Base-by-base conservation (phyloP, 2,329 filamentous ascomycete genomes). In the Colletotrichum truncatum region DNA sequence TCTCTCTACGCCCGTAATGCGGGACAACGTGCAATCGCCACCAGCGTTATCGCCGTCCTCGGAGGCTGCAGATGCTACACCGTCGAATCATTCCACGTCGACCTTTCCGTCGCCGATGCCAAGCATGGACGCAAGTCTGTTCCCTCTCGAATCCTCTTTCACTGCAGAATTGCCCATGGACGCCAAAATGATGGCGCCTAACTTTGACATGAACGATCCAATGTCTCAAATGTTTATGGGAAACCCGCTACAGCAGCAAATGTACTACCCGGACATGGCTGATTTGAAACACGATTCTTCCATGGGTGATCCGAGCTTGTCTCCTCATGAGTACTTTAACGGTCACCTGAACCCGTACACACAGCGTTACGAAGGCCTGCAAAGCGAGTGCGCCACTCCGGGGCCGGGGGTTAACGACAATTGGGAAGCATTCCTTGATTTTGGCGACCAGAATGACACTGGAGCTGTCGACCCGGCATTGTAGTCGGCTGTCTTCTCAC, bases 111-210 rank as follows among this genome's bases (percentile, higher is more conserved):
- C 66, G 62, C 63, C 38, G n/a, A 66, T 38, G 52, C 57, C 41
- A 66, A 70, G 18, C 61, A 69, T 46, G 58, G 68, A 76, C 23
- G 43, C 72, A 2, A 65, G 61, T 1, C 69, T 73, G 52, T 73
- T 71, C 36, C 60, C 73, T 1, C 68, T 69, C 3, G 66, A 67
- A 1, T 82, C 81, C 1, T 72, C 72, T 1, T 84, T 84, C 54
- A 83, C 81, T 0, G 70, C 79, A 0, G 77, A 82, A 64, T 69
- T 84, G 6, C 76, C 82, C 0, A 68, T 77, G 2, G 81, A 84
- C 51, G 76, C 78, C 2, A 81, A 78, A 68, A 78, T 81, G 78
- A 72, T 84, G 68, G 69, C 74, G 38, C 70, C 74, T 2, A 75
- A 75, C 6, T 55, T 77, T 11, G 74, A 76, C 28, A 72, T 77